These are phyloP conservation scores for Cucumis cinereus DNA, from an alignment of 306 rosid genomes.

Conservation along the genomic window DNA sequence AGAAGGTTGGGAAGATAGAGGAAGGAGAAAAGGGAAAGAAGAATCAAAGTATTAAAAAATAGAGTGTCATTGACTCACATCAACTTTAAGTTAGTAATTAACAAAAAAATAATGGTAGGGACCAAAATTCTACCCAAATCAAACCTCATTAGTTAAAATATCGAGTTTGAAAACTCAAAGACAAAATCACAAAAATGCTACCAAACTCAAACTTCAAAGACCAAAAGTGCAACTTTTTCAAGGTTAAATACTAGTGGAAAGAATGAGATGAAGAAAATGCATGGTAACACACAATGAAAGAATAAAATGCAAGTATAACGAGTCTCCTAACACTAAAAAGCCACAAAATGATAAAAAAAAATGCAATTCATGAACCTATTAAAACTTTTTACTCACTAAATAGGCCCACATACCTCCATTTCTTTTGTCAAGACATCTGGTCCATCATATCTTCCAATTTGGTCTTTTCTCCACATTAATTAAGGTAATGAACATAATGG, in stretches of 20 bases:
- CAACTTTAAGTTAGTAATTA: no score
- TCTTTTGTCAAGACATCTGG: not conserved
- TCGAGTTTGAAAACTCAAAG: no score
- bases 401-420: not conserved
- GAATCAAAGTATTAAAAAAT: no score
- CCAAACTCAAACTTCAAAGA: no score
- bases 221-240: no score
- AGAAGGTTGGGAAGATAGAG: no score
- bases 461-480: not conserved
- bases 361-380: not conserved
- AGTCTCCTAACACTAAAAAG: not conserved
- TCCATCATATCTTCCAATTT: not conserved
- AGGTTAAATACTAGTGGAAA: not conserved
- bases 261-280: not conserved
- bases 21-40: no score
- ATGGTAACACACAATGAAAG: not conserved
- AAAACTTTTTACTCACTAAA: not conserved
- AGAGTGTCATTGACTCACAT: no score
- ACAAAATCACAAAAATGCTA: no score
- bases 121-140: no score
- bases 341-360: not conserved
- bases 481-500: not conserved
- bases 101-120: no score
- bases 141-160: no score
- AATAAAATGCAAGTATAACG: not conserved